Base-by-base conservation (phyloP, 768 basidiomycete species). In the Lactarius deliciosus region DNA sequence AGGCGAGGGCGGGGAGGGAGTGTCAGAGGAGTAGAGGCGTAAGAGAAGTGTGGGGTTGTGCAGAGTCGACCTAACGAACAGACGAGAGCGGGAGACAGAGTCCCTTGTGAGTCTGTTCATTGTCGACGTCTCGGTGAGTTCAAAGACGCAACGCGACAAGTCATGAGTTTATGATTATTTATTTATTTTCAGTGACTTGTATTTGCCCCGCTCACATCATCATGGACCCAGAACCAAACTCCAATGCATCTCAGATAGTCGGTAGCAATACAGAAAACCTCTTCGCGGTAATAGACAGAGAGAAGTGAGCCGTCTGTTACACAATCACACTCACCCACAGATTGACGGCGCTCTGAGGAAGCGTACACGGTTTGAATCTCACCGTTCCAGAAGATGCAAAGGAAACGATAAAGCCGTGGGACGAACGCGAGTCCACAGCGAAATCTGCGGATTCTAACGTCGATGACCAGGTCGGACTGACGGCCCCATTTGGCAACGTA, bases 351-450 rank as follows among this genome's bases (percentile, higher is more conserved):
- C 47, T 53, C 61, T 57, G 69, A 61, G 67, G 56, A 74, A 93
- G 90, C 73, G 89, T 94, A 60, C 82, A 94, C 73, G 92, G 92
- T 47, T 77, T 94, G 72, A 93, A 93, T 73, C 77, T 94, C 62
- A 82, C 83, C 6, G 82, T 91, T n/a, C 92, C 92, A 30, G 92
- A 94, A 74, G 83, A 88, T 70, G 92, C 92, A 1, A 87, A 85
- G 69, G 83, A 79, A 16, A 76, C 92, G 43, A 88, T 94, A 68
- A 94, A 94, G 75, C 85, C 89, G 3, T 94, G 92, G 92, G 83
- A 88, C 64, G 81, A 90, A 70, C 79, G 92, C 55, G 90, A 94
- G 28, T 85, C 88, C 59, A 87, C 83, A 13, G 76, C 76, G 3
- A 81, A 79, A 69, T 93, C 79, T 67, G 86, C 85, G 16, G 89